Base-by-base conservation (phyloP, 2,329 filamentous ascomycete genomes). In the Pseudocercospora vitis region DNA sequence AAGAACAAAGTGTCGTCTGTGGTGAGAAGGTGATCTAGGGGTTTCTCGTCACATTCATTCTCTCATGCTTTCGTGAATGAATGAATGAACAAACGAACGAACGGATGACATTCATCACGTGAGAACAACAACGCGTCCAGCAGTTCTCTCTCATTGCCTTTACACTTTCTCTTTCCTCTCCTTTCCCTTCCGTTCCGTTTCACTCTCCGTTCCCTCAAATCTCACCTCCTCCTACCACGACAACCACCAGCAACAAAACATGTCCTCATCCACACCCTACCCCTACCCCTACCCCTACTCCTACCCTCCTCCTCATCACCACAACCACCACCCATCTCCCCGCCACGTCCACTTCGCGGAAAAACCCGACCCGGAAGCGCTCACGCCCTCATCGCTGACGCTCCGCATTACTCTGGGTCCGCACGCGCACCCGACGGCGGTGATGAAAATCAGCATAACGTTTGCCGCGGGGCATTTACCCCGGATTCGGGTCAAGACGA, bases 381-480 rank as follows among this genome's bases (percentile, higher is more conserved):
- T 59, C 53, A 40, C 55, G 19, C 66, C 66, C 9, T 65, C 61
- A 1, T 48, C 60, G 8, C 55, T 68, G 9, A 55, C 55, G 0
- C 53, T 68, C 3, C 59, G 60, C 9, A 55, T 68, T 37, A 66
- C 61, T 35, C 53, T 68, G 7, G 66, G 66, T 1, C 65, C 66
- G 0, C 31, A 52, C 16, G 54, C 59, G 5, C 42, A 53, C n/a
- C 64, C 65, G 5, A 63, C 64, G 2, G 55, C 59, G 23, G 52
- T 68, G 18, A 50, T 68, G 12, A 66, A 65, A 56, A 68, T 68
- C 51, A 65, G 60, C 19, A 58, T 68, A 3, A 50, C 57, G 12
- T 68, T 68, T 37, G 61, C 64, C 29, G 52, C 52, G 11, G 66
- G 66, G 1, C 51, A 48, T 12, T 50, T 68, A 26, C 66, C 66